A percentile compares a stretch with the other conserved stretches of the same genome.
Evolutionary conservation across 805 yeast species (phyloP).

Genomic region (Monosporozyma solicola): DNA sequence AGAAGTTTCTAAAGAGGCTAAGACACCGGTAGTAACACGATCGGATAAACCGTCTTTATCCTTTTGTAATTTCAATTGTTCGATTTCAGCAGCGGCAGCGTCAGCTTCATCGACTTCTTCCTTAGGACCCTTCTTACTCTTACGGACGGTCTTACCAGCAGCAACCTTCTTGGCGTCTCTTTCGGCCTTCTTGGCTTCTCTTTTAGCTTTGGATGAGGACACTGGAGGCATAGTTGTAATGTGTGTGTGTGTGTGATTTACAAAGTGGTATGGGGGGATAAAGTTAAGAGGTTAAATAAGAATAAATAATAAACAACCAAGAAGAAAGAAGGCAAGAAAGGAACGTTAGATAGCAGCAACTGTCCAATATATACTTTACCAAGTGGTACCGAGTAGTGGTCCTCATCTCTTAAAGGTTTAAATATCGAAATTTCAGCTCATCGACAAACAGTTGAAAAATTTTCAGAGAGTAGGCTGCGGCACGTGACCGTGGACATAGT

Average conservation of each 20-base stretch:
- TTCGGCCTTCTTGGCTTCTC: conserved; percentile 93
- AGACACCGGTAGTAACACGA: conserved; percentile 96
- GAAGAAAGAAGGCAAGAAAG: background rate
- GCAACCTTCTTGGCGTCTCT: conserved; percentile 95
- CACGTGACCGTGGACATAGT: background rate
- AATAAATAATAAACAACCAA: background rate
- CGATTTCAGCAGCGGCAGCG: conserved; percentile 63
- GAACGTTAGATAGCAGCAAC: too few relatives aligned
- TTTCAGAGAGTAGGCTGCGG: background rate
- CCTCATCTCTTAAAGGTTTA: background rate
- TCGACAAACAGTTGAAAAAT: background rate
- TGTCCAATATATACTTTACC: background rate
- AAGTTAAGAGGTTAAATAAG: too few relatives aligned
- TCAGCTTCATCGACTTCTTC: conserved; percentile 44
- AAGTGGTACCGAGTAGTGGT: background rate
- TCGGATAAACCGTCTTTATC: conserved; percentile 92
- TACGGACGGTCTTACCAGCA: conserved; percentile 47
- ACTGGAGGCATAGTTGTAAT: conserved; percentile 34
- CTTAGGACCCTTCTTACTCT: conserved; percentile 36
- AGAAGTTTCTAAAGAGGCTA: conserved; percentile 79
- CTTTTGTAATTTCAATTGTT: conserved; percentile 82
- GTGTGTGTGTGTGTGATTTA: background rate
- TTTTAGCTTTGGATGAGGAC: conserved; percentile 93
- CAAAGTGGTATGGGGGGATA: too few relatives aligned
- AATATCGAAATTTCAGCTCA: background rate